Base-by-base conservation (phyloP, 495 filamentous ascomycete genomes). In the Xylaria telfairii region DNA sequence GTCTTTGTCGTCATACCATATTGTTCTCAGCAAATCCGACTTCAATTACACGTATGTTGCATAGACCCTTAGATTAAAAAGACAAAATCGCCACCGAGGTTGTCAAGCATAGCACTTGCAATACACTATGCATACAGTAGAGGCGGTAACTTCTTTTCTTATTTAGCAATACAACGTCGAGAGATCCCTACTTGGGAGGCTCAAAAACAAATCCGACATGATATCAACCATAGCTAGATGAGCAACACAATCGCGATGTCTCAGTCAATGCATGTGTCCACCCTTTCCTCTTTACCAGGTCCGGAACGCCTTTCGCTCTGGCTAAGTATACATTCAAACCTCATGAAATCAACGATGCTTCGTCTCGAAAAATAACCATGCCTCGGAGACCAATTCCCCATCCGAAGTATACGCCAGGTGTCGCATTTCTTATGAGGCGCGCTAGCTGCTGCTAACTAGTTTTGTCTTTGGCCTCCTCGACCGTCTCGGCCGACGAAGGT, bases 291-390 rank as follows among this genome's bases (percentile, higher is more conserved):
- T 59, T 65, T 64, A 59, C 68, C 59, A 64, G 67, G 68, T 70
- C 68, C 68, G 60, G 68, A 70, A 70, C 68, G 68, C 68, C 68
- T 70, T 51, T 69, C 57, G 68, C 68, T 70, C 26, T 70, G 68
- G 65, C 51, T 65, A 63, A 41, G 30, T 70, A 62, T 70, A 70
- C 68, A 70, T 65, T 28, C 19, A 51, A 69, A 69, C 46, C 5
- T 63, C n/a, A 47, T 39, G 42, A 63, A 62, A 46, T 26, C 65
- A 42, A 68, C 41, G n/a, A 39, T n/a, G 28, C 65, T 30, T 12
- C 32, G 4, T 56, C 34, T 39, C 6, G 28, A 37, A 53, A 34
- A 30, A n/a, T n/a, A 60, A 10, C 24, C 17, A 26, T 37, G 15
- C 24, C 28, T 32, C 5, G 19, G 30, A 44, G 46, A 30, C 44